phyloP scores from a whole-genome alignment of 805 yeast genomes.

The Cyberlindnera petersonii region DNA sequence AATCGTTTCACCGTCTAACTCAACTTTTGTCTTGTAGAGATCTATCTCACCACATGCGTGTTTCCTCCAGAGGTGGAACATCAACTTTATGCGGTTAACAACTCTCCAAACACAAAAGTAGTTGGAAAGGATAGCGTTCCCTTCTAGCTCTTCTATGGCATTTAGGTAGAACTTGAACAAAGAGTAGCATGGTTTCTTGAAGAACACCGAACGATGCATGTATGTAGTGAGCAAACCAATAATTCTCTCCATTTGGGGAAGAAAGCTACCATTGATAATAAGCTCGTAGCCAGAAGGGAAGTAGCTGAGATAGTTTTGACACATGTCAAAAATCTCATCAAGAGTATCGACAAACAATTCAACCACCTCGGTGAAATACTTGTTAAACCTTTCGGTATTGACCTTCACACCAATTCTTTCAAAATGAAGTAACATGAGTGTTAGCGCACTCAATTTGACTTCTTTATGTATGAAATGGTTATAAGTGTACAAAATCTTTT shows the following conservation, averaged over 20 bases:
- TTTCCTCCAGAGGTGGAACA: conserved; percentile 17
- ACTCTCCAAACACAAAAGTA: conserved; percentile 22
- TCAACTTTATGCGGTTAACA: conserved; percentile 11
- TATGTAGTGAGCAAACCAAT: conserved; percentile 7
- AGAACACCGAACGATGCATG: conserved; percentile 12
- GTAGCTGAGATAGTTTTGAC: conserved; percentile 19
- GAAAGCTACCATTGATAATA: conserved; percentile 11
- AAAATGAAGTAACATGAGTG: conserved; percentile 18
- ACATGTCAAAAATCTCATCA: conserved; percentile 19
- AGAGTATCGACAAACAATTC: conserved; percentile 8
- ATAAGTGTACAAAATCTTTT: conserved; percentile 12
- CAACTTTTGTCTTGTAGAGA: conserved; percentile 10
- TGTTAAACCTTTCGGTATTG: conserved; percentile 7
- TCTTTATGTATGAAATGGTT: conserved; percentile 16
- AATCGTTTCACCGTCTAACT: conserved; percentile 12
- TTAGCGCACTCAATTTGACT: conserved; percentile 10
- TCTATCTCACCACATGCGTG: conserved; percentile 13
- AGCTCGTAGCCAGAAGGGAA: conserved; percentile 23
- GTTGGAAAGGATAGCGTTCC: conserved; percentile 14
- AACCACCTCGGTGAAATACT: conserved; percentile 3
- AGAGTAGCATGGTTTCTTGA: conserved; percentile 5
- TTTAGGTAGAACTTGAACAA: conserved; percentile 17
- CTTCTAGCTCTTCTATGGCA: conserved; percentile 21
- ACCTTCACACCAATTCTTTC: conserved; percentile 15
- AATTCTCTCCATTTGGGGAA: conserved; percentile 17